phyloP scores from a whole-genome alignment of 805 yeast species.

The Ogataea saltuana region DNA sequence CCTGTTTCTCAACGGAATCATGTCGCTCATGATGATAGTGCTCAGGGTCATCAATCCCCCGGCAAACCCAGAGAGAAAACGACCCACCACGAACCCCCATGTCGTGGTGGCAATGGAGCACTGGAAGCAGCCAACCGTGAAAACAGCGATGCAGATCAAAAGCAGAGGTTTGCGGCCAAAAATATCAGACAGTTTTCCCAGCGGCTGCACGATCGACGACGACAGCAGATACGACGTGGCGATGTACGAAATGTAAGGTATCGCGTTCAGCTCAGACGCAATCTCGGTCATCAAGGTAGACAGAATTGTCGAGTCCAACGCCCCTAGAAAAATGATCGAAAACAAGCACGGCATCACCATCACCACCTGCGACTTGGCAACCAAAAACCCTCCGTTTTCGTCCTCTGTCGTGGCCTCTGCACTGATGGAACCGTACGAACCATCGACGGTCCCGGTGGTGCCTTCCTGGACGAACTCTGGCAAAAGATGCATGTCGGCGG shows the following conservation, averaged over 20 bases:
- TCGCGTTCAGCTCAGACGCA: conserved; percentile 66
- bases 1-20: conserved; percentile 76
- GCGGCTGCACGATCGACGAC: conserved; percentile 72
- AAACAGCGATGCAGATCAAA: conserved; percentile 53
- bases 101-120: conserved; percentile 55
- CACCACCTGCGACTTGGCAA: conserved; percentile 31
- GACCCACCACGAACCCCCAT: conserved; percentile 48
- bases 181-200: conserved; percentile 71
- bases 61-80: conserved; percentile 83
- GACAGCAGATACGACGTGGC: conserved; percentile 70
- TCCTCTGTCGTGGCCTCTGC: conserved; percentile 7
- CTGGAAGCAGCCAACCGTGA: conserved; percentile 56
- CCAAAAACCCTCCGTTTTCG: conserved; percentile 29
- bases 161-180: conserved; percentile 62
- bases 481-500: conserved; percentile 21
- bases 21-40: conserved; percentile 76
- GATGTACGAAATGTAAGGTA: conserved; percentile 68
- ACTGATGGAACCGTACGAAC: conserved; percentile 11
- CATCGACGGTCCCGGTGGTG: no score
- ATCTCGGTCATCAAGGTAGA: conserved; percentile 64
- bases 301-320: conserved; percentile 68
- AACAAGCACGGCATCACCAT: conserved; percentile 45
- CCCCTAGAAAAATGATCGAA: conserved; percentile 55
- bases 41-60: conserved; percentile 84
- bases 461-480: no score